A percentile compares a stretch with the other conserved stretches of the same genome.
These are phyloP conservation scores for Leccinellum rugosiceps DNA, from an alignment of 768 basidiomycete genomes.

Conservation along the genomic window DNA sequence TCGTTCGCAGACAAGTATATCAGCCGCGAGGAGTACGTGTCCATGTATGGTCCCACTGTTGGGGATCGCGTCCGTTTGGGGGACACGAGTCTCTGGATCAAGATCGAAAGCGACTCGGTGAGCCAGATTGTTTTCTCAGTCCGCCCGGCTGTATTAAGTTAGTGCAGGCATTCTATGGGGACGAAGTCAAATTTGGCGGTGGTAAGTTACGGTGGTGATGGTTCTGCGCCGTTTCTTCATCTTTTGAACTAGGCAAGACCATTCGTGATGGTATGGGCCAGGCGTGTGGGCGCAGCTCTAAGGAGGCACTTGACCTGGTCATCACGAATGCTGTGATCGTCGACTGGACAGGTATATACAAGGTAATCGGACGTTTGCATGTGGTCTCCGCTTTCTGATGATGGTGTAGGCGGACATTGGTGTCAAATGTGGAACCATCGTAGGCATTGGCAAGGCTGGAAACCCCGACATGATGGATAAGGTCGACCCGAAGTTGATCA, in stretches of 20 bases:
- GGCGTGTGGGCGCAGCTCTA: conserved; percentile 64
- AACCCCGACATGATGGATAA: conserved; percentile 91
- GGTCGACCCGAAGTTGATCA: conserved; percentile 66
- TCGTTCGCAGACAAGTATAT: conserved; percentile 54
- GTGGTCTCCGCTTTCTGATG: conserved; percentile 1
- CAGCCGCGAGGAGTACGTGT: conserved; percentile 71
- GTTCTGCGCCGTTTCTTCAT: not conserved
- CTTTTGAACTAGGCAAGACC: conserved; percentile 63
- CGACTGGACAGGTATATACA: conserved; percentile 95
- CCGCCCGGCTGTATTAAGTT: not conserved
- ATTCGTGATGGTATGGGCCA: conserved; percentile 99
- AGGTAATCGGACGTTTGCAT: conserved; percentile 44
- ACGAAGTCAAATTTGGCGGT: conserved; percentile 98
- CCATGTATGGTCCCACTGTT: conserved; percentile 93
- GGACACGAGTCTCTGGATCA: conserved; percentile 87
- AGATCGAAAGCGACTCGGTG: conserved; percentile 85
- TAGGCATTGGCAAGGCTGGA: conserved; percentile 93
- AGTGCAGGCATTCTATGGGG: conserved; percentile 78
- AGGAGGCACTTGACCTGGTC: conserved; percentile 79
- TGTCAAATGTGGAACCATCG: conserved; percentile 76
- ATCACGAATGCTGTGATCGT: conserved; percentile 94
- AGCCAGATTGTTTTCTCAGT: not conserved
- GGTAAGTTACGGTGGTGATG: conserved; percentile 41
- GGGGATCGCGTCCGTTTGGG: conserved; percentile 88
- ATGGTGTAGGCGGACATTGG: conserved; percentile 84